Evolutionary conservation across 495 filamentous ascomycete genomes (phyloP).

Genomic region (Daldinia vernicosa): DNA sequence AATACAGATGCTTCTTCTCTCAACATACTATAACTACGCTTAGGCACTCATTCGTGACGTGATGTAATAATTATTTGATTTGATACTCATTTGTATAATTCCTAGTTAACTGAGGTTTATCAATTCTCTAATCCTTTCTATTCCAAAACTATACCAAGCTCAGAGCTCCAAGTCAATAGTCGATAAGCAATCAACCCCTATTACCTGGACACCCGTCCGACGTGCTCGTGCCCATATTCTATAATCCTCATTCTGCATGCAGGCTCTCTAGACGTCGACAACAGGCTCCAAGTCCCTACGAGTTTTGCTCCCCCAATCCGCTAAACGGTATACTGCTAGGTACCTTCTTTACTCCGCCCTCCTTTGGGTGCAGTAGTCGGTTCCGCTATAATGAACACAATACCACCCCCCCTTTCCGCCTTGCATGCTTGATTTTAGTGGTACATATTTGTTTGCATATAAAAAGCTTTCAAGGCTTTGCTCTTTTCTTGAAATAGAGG

Average conservation of each 20-base stretch:
- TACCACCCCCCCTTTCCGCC: constrained; percentile 4
- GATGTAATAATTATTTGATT: neutral
- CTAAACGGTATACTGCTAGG: neutral
- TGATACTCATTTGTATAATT: neutral
- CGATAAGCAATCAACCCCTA: neutral
- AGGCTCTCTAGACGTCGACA: constrained; percentile 2
- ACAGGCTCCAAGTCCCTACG: neutral
- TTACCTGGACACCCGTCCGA: neutral
- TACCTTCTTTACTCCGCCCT: neutral
- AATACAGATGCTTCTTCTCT: constrained; percentile 27
- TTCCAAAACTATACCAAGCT: constrained; percentile 22
- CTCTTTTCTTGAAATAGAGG: constrained; percentile 4
- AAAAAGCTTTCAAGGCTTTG: constrained; percentile 3
- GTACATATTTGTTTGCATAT: constrained; percentile 24
- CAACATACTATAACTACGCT: neutral
- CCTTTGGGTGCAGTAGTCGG: constrained; percentile 5
- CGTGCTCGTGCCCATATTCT: constrained; percentile 8
- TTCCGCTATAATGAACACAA: constrained; percentile 1
- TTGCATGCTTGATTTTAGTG: constrained; percentile 20
- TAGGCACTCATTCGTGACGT: neutral
- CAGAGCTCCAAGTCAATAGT: constrained; percentile 1
- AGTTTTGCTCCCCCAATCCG: neutral
- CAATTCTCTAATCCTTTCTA: constrained; percentile 24
- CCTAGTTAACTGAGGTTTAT: neutral
- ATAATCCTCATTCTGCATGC: constrained; percentile 15